These are phyloP conservation scores for Hypoxylon sp. DNA, from an alignment of 2,329 filamentous ascomycete genomes.

Conservation along the genomic window DNA sequence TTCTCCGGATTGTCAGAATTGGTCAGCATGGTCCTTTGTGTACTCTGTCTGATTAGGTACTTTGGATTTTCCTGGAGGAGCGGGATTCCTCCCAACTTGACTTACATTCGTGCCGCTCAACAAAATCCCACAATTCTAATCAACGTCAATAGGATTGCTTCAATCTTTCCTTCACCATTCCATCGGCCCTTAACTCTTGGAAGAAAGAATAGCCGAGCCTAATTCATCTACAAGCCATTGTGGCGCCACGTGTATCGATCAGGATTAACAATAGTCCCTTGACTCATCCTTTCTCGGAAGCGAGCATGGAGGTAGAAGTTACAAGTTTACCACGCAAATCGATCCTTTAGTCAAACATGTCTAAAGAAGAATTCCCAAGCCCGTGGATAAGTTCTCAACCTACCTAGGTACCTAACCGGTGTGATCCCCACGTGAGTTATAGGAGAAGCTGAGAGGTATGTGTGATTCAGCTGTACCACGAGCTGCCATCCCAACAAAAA, in stretches of 20 bases:
- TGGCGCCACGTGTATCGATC: conserved; percentile 26
- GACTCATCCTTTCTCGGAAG: conserved; percentile 20
- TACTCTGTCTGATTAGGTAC: background rate
- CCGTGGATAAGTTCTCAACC: conserved; percentile 11
- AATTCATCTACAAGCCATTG: conserved; percentile 5
- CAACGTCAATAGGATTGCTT: background rate
- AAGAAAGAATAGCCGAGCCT: conserved; percentile 17
- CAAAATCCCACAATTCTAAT: conserved; percentile 17
- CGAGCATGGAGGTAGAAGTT: background rate
- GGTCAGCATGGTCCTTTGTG: conserved; percentile 18
- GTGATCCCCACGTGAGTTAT: conserved; percentile 4
- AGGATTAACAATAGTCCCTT: conserved; percentile 18
- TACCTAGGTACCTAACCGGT: conserved; percentile 9
- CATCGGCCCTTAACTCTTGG: conserved; percentile 19
- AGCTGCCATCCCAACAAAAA: conserved; percentile 9
- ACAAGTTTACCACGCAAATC: conserved; percentile 7
- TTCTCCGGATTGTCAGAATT: conserved; percentile 32
- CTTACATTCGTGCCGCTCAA: conserved; percentile 6
- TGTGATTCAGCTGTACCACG: conserved; percentile 6
- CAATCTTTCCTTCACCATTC: background rate
- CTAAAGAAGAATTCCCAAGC: conserved; percentile 12
- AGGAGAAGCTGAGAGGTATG: conserved; percentile 8
- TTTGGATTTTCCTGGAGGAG: conserved; percentile 17
- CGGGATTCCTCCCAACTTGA: conserved; percentile 36
- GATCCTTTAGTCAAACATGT: conserved; percentile 11